Evolutionary conservation across 2,329 filamentous ascomycete species (phyloP), one percentile per base, ranked within the genome.

Genomic region (Cytospora schulzeri): DNA sequence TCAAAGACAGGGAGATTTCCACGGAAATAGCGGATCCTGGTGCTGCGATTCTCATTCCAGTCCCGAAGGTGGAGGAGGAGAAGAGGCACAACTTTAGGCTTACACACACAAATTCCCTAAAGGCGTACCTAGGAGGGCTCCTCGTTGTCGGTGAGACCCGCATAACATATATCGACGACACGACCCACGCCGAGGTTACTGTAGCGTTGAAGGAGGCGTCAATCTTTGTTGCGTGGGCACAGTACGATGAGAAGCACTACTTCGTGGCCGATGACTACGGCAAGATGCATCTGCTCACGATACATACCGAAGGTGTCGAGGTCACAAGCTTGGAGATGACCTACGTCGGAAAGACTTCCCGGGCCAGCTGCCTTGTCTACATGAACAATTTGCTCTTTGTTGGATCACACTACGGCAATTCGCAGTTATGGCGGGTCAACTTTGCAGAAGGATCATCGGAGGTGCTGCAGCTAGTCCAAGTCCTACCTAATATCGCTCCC

Each of bases 191-290:
- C 38, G 83, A 83, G 15, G 83, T 92, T 15, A 85, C 88, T 22
- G 83, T 88, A 11, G 79, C 83, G 0, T 77, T 97, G 2, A 81
- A 86, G 0, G 88, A 94, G 63, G 86, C 93, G 0, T 92, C 90
- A 3, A 89, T 97, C 41, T 98, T 96, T 70, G 90, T 95, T n/a
- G 88, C 92, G 2, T 99, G 94, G 93, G 91, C 91, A 67, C 87
- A 89, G 71, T 88, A 95, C 59, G 91, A 98, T 71, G 86, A 88
- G 28, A 88, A 90, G 48, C 85, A 90, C 71, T 98, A 93, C 79
- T 81, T 97, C n/a, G 79, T 99, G 2, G 93, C 91, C 1, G 95
- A 99, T 73, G 93, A 97, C 70, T 97, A 95, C 73, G 94, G 95
- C 19, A 85, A 85, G 57, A 76, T 99, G 28, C 93, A 94, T 73